A percentile compares a stretch with the other conserved stretches of the same genome.
These are phyloP conservation scores for Phaffomyces opuntiae DNA, from an alignment of 805 yeast genomes.

Conservation along the genomic window DNA sequence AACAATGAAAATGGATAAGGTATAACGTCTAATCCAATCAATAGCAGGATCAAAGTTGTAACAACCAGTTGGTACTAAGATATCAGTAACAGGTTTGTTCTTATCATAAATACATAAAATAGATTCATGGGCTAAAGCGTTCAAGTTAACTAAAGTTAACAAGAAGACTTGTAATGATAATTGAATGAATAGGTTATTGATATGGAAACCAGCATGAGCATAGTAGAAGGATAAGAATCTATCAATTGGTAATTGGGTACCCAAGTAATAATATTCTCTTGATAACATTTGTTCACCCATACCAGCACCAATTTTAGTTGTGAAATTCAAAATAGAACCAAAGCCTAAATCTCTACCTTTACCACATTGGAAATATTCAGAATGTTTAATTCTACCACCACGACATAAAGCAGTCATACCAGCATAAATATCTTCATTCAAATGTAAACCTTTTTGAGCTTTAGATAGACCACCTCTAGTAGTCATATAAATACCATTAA, in stretches of 20 bases:
- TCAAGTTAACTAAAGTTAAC: slow-evolving; percentile 63
- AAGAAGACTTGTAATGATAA: slow-evolving; percentile 67
- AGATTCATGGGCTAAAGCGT: slow-evolving; percentile 67
- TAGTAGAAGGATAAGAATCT: slow-evolving; percentile 77
- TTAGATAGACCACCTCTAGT: slow-evolving; percentile 87
- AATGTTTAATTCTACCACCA: slow-evolving; percentile 84
- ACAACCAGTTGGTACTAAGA: slow-evolving; percentile 62
- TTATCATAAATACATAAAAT: slow-evolving; percentile 61
- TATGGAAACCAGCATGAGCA: slow-evolving; percentile 84
- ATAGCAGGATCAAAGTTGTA: slow-evolving; percentile 66
- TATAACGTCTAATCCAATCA: slow-evolving; percentile 78
- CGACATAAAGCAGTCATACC: slow-evolving; percentile 79
- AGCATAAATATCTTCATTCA: slow-evolving; percentile 84
- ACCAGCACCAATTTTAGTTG: slow-evolving; percentile 87
- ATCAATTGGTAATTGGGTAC: slow-evolving; percentile 74
- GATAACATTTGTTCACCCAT: slow-evolving; percentile 89
- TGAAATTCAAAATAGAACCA: slow-evolving; percentile 78
- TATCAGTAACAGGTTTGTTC: slow-evolving; percentile 61
- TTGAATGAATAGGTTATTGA: slow-evolving; percentile 73
- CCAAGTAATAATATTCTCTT: slow-evolving; percentile 75
- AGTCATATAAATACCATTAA: slow-evolving; percentile 68
- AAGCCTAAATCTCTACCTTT: slow-evolving; percentile 87
- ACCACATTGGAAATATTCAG: slow-evolving; percentile 87
- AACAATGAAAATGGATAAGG: slow-evolving; percentile 73
- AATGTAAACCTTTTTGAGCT: slow-evolving; percentile 79